Evolutionary conservation across 116 monocot species (phyloP).

Genomic region (Phalaenopsis hybrid): DNA sequence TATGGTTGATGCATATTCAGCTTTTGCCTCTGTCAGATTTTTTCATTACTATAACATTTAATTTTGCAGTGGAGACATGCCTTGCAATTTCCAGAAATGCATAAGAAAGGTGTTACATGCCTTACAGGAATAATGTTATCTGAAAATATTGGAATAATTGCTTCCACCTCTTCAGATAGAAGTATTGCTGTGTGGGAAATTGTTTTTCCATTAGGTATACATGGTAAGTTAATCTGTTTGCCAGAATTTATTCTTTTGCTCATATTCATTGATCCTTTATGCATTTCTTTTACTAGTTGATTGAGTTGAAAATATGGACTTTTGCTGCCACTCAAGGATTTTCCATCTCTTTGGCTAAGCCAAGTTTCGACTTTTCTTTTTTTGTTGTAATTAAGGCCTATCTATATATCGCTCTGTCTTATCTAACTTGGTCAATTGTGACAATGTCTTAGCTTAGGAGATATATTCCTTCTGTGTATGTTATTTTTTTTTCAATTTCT

Average conservation of each 20-base stretch:
- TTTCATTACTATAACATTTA: not conserved
- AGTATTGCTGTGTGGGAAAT: constrained; percentile 65
- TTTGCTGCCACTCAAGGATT: not conserved
- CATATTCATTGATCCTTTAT: not conserved
- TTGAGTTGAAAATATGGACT: not conserved
- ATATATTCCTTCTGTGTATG: not conserved
- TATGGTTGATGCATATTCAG: not conserved
- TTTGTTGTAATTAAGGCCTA: not conserved
- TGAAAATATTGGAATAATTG: constrained; percentile 48
- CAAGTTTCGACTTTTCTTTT: not conserved
- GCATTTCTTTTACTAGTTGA: not conserved
- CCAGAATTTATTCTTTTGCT: not conserved
- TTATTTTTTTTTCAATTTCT: not conserved
- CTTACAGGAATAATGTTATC: constrained; percentile 64
- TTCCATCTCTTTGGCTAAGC: not conserved
- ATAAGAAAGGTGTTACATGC: constrained; percentile 95
- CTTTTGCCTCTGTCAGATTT: not conserved
- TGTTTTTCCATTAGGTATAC: constrained; percentile 24
- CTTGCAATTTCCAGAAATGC: constrained; percentile 52
- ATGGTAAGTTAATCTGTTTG: constrained; percentile 34
- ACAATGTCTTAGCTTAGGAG: not conserved
- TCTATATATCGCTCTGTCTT: not conserved
- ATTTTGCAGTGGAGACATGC: constrained; percentile 70
- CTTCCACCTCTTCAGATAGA: constrained; percentile 92
- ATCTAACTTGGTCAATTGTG: not conserved